phyloP scores from a whole-genome alignment of 23 red algal genomes.

The Gracilariopsis chorda region DNA sequence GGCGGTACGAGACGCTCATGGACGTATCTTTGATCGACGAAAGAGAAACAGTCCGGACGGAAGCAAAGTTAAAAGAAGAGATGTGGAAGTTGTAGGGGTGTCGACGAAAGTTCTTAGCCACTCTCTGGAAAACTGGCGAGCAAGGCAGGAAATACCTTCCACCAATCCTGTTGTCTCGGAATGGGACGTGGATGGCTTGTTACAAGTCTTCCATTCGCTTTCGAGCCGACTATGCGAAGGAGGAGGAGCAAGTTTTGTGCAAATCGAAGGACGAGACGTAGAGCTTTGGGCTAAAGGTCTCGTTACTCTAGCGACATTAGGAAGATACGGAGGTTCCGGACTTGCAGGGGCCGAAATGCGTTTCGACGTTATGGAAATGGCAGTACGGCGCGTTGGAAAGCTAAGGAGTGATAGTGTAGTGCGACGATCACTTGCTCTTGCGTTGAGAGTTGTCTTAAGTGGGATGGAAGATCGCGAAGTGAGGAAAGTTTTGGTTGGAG shows the following conservation, averaged over 20 bases:
- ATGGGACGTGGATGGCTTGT: slow-evolving; percentile 30
- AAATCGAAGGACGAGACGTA: slow-evolving; percentile 23
- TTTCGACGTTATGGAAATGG: slow-evolving; percentile 23
- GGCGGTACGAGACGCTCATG: slow-evolving; percentile 9
- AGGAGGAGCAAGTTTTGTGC: slow-evolving; percentile 46
- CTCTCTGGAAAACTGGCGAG: background rate
- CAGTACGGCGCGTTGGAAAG: background rate
- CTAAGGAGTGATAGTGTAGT: slow-evolving; percentile 21
- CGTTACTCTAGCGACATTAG: slow-evolving; percentile 30
- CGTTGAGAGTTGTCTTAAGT: slow-evolving; percentile 11
- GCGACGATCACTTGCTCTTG: slow-evolving; percentile 35
- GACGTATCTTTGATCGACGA: background rate
- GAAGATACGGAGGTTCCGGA: background rate
- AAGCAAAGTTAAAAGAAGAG: background rate
- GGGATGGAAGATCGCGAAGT: slow-evolving; percentile 49
- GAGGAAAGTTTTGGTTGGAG: slow-evolving; percentile 13
- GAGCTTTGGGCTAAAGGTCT: slow-evolving; percentile 47
- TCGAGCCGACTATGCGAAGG: slow-evolving; percentile 37
- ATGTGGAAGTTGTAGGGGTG: background rate
- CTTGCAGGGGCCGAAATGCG: slow-evolving; percentile 16
- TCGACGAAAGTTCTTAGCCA: background rate
- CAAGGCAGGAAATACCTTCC: background rate
- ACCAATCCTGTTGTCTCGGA: background rate
- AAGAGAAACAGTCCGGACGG: background rate
- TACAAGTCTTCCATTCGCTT: slow-evolving; percentile 32